These are phyloP conservation scores for Mycena rosella DNA, from an alignment of 768 basidiomycete species.

Conservation along the genomic window DNA sequence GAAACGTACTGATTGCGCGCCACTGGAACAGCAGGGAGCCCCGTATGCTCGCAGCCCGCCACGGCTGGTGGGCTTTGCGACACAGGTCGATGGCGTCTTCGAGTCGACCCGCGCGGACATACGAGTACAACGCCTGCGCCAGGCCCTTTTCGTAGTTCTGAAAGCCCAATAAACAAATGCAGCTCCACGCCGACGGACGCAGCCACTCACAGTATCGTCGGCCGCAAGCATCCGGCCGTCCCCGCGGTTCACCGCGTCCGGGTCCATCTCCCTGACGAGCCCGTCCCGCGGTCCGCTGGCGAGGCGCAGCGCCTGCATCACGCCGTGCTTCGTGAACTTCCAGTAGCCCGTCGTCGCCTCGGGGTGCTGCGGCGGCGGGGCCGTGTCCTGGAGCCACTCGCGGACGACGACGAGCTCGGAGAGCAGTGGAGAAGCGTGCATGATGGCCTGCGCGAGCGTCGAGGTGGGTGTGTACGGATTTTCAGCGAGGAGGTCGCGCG, in stretches of 20 bases:
- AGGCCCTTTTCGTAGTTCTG: constrained; percentile 88
- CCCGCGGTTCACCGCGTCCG: constrained; percentile 79
- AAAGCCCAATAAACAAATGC: not conserved
- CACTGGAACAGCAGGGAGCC: constrained; percentile 86
- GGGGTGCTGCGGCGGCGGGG: constrained; percentile 68
- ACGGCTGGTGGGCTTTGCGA: constrained; percentile 86
- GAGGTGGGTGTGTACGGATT: constrained; percentile 89
- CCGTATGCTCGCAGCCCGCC: constrained; percentile 91
- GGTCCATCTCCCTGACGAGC: constrained; percentile 80
- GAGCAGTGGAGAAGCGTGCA: constrained; percentile 75
- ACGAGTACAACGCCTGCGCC: constrained; percentile 81
- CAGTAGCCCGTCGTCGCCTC: constrained; percentile 88
- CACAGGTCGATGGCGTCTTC: constrained; percentile 89
- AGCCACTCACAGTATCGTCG: constrained; percentile 78
- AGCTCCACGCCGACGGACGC: not conserved
- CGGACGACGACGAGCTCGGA: constrained; percentile 84
- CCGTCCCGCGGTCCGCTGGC: constrained; percentile 60
- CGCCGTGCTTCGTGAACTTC: constrained; percentile 82
- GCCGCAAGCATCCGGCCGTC: constrained; percentile 71
- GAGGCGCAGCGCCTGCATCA: constrained; percentile 73
- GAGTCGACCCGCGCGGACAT: constrained; percentile 86
- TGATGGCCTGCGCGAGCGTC: constrained; percentile 79
- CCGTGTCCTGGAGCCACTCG: constrained; percentile 91
- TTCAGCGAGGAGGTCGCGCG: constrained; percentile 67
- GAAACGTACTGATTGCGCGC: constrained; percentile 69